Evolutionary conservation across 73 alveolate species (phyloP), one percentile per base, ranked within the genome.

Genomic region (Loxodes magnus): DNA sequence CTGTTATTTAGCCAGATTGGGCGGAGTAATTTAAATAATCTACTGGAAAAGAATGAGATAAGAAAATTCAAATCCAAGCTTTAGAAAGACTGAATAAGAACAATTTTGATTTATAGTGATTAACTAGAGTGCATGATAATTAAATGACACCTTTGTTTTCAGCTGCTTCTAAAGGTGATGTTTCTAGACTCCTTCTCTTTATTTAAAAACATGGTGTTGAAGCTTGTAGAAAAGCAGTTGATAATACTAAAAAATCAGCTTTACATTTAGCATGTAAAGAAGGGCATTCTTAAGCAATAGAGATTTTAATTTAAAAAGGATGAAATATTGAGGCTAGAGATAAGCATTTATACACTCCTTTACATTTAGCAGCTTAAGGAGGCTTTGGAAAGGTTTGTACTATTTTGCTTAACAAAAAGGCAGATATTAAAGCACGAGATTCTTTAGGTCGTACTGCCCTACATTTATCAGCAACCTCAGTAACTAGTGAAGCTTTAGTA

Each of bases 71-170:
- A 82, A 70, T 77, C 34, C 80, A 92, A 49, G 96, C 92, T 22
- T 67, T 74, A 29, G 97, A 92, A 43, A 64, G 97, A 28, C 71
- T 92, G 31, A 60, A 69, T 31, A 55, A 67, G 35, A 78, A 95
- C 38, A 92, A 89, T 44, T 92, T 88, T 64, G 85, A 92, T 52
- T 63, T 92, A 19, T 59, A 84, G 51, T 92, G 99, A 96, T 48
- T 79, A 55, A 84, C 93, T 12, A 66, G 85, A 29, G 59, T 65
- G 34, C 24, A 50, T n/a, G 41, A 48, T 9, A 55, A 31, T 16
- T 56, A 36, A 22, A 73, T 61, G 15, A 35, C 62, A 17, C 59
- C 69, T 21, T 43, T 83, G 39, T 78, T 83, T 71, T 56, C 79
- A 41, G 60, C 66, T 36, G 76, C 70, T 12, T 68, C 64, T 51